Evolutionary conservation across 1,284 basidiomycete genomes (phyloP).

Genomic region (Neotropicomus parvogracilis): DNA sequence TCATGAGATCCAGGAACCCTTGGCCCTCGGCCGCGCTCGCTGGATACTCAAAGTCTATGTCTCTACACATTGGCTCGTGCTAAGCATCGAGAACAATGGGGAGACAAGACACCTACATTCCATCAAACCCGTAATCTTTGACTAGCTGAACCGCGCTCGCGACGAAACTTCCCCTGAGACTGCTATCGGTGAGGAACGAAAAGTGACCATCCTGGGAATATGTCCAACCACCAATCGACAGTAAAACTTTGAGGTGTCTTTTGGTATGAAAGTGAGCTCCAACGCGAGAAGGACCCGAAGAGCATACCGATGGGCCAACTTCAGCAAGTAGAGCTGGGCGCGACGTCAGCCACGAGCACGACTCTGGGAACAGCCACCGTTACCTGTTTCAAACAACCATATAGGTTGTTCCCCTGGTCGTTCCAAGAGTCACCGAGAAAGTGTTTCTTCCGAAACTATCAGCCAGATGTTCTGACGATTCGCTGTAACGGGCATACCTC

Average conservation of each 20-base stretch:
- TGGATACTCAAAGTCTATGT: conserved; percentile 71
- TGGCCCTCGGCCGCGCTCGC: conserved; percentile 48
- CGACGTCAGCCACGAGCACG: not conserved
- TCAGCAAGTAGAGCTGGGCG: conserved; percentile 54
- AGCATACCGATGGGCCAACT: conserved; percentile 44
- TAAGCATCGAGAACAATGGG: not conserved
- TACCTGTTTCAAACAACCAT: conserved; percentile 86
- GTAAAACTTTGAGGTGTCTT: conserved; percentile 72
- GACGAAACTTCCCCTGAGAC: conserved; percentile 68
- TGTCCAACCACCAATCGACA: conserved; percentile 77
- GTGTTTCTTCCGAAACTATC: conserved; percentile 49
- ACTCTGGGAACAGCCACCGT: conserved; percentile 3
- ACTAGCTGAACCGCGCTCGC: conserved; percentile 66
- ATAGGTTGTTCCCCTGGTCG: conserved; percentile 71
- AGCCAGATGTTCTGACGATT: not conserved
- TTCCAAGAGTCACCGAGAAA: conserved; percentile 60
- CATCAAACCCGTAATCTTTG: conserved; percentile 87
- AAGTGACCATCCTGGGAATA: conserved; percentile 69
- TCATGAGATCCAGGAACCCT: conserved; percentile 57
- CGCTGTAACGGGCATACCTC: conserved; percentile 47
- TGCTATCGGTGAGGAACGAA: conserved; percentile 52
- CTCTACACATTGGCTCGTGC: conserved; percentile 36
- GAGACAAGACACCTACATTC: conserved; percentile 50
- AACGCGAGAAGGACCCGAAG: not conserved
- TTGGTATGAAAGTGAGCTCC: conserved; percentile 8